Evolutionary conservation across 192 early-diverging fungal species (phyloP).

Genomic region (Cetraspora pellucida): DNA sequence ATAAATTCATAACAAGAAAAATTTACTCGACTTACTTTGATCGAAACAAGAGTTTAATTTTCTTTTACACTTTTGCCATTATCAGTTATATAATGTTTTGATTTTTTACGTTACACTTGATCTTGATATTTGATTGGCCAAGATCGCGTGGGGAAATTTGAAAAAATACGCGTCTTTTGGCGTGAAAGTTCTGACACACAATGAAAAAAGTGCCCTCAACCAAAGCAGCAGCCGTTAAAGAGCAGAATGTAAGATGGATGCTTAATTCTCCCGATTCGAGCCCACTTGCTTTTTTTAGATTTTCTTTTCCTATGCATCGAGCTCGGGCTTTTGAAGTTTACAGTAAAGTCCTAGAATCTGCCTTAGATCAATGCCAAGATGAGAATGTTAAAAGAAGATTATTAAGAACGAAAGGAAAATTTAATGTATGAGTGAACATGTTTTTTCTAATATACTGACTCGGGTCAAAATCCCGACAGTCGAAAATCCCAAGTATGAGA

Average conservation of each 20-base stretch:
- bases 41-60: no score
- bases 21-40: no score
- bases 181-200: not conserved
- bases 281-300: conserved; percentile 33
- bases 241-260: conserved; percentile 16
- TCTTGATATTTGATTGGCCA: no score
- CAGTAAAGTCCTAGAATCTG: conserved; percentile 16
- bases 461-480: no score
- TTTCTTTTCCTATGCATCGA: conserved; percentile 25
- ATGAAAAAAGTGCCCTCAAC: not conserved
- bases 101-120: no score
- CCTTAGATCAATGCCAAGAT: conserved; percentile 7
- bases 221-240: no score
- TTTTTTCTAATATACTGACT: no score
- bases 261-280: conserved; percentile 12
- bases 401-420: conserved; percentile 7
- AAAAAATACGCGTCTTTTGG: not conserved
- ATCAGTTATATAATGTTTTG: no score
- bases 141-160: no score
- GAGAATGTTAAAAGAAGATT: conserved; percentile 25
- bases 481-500: no score
- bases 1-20: no score
- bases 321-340: conserved; percentile 29
- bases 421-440: conserved; percentile 29
- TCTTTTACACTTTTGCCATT: no score